Evolutionary conservation across 495 filamentous ascomycete species (phyloP), one percentile per base, ranked within the genome.

Genomic region (Penicillium chermesinum): DNA sequence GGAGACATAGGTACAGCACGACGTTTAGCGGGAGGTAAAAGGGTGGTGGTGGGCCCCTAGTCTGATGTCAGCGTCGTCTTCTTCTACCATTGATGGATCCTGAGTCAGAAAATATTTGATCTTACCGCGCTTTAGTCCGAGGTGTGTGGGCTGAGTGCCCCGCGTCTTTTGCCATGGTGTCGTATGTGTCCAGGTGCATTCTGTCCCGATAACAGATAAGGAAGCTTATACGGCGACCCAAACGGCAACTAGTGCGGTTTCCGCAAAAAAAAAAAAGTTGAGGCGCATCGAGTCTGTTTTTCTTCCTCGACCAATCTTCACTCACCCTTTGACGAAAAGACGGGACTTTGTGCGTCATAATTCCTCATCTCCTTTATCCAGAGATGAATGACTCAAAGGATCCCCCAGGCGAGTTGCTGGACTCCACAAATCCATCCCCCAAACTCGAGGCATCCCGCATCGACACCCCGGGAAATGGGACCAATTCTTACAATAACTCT

Each of bases 1-100:
- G 65, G 27, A 94, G 71, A 50, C 90, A 90, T 46, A 87, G 59
- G 55, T 88, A 89, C 63, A 96, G 88, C 1, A 84, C 82, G 32
- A 78, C 72, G 50, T 89, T 85, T 35, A 87, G 80, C 44, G 85
- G 76, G 41, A 91, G 75, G 50, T 76, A 77, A 63, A 85, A 87
- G 21, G 76, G 71, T 5, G 76, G 70, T 37, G 75, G 64, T 52
- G 71, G 72, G 14, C 70, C 77, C 12, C 41, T 41, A 48, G 35
- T 20, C 7, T 63, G n/a, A n/a, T n/a, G n/a, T n/a, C n/a, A n/a
- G n/a, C n/a, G n/a, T n/a, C n/a, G n/a, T n/a, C n/a, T n/a, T n/a
- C n/a, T n/a, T n/a, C n/a, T n/a, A n/a, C n/a, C n/a, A n/a, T n/a
- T n/a, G n/a, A n/a, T n/a, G n/a, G n/a, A n/a, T n/a, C n/a, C n/a